Conservation (phyloP, 768 basidiomycete genomes). For the Trametes cinnabarina region DNA sequence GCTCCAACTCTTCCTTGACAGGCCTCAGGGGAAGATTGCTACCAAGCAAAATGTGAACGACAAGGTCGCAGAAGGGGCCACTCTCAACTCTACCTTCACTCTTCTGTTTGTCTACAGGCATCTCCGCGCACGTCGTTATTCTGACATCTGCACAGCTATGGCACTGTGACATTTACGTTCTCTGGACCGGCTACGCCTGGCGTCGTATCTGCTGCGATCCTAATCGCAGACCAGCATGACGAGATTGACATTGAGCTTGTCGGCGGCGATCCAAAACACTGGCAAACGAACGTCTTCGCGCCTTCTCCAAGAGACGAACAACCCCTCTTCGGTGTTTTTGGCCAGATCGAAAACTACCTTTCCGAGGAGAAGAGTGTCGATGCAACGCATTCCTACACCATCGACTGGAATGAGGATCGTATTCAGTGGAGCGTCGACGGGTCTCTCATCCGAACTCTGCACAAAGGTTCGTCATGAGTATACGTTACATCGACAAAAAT, state of each 20-base stretch:
- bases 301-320: constrained; percentile 29
- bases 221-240: constrained; percentile 35
- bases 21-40: constrained; percentile 31
- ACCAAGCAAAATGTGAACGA: constrained; percentile 37
- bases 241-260: constrained; percentile 46
- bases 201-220: constrained; percentile 40
- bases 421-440: constrained; percentile 44
- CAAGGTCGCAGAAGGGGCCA: constrained; percentile 37
- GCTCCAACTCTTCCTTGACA: constrained; percentile 33
- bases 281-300: constrained; percentile 44
- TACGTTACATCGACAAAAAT: too few species aligned
- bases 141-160: constrained; percentile 29
- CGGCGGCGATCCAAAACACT: constrained; percentile 37
- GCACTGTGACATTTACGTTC: constrained; percentile 36
- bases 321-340: constrained; percentile 40
- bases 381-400: constrained; percentile 34
- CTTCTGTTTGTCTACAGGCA: constrained; percentile 27
- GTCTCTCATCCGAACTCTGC: constrained; percentile 32
- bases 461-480: constrained; percentile 19
- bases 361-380: constrained; percentile 17
- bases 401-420: constrained; percentile 39
- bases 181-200: constrained; percentile 34
- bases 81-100: constrained; percentile 41
- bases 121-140: too few species aligned
- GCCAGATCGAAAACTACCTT: constrained; percentile 31